Base-by-base conservation (phyloP, 441 rosid genomes). In the Croton setiger region DNA sequence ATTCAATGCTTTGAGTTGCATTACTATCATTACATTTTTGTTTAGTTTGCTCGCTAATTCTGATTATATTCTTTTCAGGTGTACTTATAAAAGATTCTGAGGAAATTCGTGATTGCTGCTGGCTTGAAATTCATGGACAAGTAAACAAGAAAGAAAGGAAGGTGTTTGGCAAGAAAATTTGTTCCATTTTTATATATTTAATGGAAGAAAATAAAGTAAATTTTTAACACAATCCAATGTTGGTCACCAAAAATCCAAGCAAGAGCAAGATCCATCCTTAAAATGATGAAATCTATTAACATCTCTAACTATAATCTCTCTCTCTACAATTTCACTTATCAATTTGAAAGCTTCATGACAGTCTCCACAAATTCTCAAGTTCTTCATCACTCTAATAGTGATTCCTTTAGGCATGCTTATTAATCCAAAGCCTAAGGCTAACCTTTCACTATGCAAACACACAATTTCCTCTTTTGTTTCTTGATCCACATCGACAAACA, bases 211-310 rank as follows among this genome's bases (percentile, higher is more conserved):
- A 27, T 27, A 27, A 27, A 27, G 31, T 27, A 27, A 27, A 27
- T 27, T 27, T 27, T 27, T 27, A 27, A 17, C 53, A 17, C 21
- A 49, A 3, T 49, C 10, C 23, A 7, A 51, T 51, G 17, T 8
- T 54, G 4, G 4, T 54, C 36, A 23, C 35, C 35, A 54, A 54
- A 54, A 54, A 72, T 93, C 96, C 65, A 70, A 74, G 78, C 97
- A 93, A 52, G 91, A 83, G 82, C 97, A 89, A 64, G 72, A 11
- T 6, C 96, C 93, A 12, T 75, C 75, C 74, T 77, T 76, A 74
- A 93, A 91, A 80, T 85, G 91, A 72, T 93, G 98, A 79, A 93
- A 91, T 60, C 96, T 83, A 63, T 89, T 86, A 18, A 92, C 84
- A 75, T 93, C 97, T 81, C 98, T 85, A 49, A 91, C 83, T 60